A percentile compares a stretch with the other conserved stretches of the same genome.
These are phyloP conservation scores for Elaeagnus macrophylla DNA, from an alignment of 306 rosid species.

Conservation along the genomic window DNA sequence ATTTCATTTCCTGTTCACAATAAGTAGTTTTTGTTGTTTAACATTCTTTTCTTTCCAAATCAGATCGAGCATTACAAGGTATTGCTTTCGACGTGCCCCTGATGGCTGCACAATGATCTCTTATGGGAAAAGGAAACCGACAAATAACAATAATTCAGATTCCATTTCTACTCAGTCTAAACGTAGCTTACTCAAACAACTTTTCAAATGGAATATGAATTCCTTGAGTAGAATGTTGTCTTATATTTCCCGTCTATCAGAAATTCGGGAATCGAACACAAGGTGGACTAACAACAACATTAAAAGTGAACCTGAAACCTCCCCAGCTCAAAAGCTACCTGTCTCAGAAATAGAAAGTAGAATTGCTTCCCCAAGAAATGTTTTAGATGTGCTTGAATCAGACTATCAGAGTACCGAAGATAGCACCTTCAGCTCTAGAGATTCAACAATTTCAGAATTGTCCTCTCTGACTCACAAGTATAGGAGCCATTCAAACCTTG, in stretches of 20 bases:
- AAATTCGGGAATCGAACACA: slow-evolving; percentile 22
- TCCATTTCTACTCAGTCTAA: slow-evolving; percentile 30
- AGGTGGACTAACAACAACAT: slow-evolving; percentile 19
- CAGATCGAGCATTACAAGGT: slow-evolving; percentile 37
- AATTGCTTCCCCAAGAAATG: slow-evolving; percentile 46
- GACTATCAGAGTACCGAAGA: slow-evolving; percentile 73
- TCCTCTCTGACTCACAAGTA: slow-evolving; percentile 26
- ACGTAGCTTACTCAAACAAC: slow-evolving; percentile 35
- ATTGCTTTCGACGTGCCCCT: slow-evolving; percentile 62
- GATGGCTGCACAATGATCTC: slow-evolving; percentile 51
- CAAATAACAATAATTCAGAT: slow-evolving; percentile 20
- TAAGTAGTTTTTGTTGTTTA: background rate
- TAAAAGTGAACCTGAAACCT: slow-evolving; percentile 20
- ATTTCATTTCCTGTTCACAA: background rate
- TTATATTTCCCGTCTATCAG: slow-evolving; percentile 19
- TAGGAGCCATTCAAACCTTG: slow-evolving; percentile 23
- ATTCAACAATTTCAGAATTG: slow-evolving; percentile 42
- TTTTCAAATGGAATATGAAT: background rate
- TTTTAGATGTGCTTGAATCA: slow-evolving; percentile 36
- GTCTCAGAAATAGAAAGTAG: slow-evolving; percentile 25
- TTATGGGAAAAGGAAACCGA: slow-evolving; percentile 29
- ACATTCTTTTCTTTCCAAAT: slow-evolving; percentile 8
- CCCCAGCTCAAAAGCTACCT: slow-evolving; percentile 23
- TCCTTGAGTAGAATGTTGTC: slow-evolving; percentile 1
- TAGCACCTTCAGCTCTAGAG: slow-evolving; percentile 51